Evolutionary conservation across 345 rosid species (phyloP).

Genomic region (Heritiera fomes): DNA sequence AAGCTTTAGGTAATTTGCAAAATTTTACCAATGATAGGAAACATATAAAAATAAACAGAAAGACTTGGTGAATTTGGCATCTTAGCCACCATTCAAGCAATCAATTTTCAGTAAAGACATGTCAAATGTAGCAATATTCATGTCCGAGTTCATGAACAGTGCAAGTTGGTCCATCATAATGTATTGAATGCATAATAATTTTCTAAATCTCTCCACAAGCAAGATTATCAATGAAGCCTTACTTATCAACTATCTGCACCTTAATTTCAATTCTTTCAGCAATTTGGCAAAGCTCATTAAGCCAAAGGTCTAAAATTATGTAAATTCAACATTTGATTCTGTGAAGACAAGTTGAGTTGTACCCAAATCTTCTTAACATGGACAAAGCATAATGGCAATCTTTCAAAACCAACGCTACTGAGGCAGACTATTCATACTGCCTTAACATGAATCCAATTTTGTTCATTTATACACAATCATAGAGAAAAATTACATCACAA

Average conservation of each 20-base stretch:
- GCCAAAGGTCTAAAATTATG: not conserved
- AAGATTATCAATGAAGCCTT: not conserved
- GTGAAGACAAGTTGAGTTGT: not conserved
- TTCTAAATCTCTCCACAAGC: not conserved
- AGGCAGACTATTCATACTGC: not conserved
- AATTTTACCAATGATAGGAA: not conserved
- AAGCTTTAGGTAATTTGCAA: not conserved
- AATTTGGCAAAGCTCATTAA: not conserved
- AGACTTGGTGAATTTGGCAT: not conserved
- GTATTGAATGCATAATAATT: not conserved
- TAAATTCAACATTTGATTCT: not conserved
- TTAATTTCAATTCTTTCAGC: not conserved
- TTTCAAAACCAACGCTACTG: not conserved
- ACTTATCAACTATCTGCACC: not conserved
- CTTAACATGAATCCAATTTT: not conserved
- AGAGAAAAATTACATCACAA: not conserved
- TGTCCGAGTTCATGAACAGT: not conserved
- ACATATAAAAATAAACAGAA: not conserved
- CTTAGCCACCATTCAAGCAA: not conserved
- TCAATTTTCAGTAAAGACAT: not conserved
- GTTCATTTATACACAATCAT: not conserved
- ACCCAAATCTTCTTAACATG: not conserved
- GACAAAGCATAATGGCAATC: not conserved
- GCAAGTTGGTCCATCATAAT: not conserved
- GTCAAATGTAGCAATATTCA: not conserved